Evolutionary conservation across 2,329 filamentous ascomycete species (phyloP).

Genomic region (Colletotrichum australisinense): DNA sequence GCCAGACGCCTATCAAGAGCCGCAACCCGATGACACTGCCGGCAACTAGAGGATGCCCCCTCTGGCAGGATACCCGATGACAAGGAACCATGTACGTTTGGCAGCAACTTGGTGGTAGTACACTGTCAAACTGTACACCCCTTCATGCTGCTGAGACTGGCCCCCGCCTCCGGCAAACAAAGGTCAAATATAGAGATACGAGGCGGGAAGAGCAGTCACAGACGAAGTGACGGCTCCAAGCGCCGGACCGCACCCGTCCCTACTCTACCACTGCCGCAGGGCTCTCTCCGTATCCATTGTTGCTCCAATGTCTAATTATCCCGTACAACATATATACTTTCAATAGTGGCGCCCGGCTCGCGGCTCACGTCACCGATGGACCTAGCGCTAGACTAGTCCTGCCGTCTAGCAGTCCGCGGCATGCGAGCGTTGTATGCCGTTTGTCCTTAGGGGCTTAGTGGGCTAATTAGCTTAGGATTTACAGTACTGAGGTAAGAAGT

Average conservation of each 20-base stretch:
- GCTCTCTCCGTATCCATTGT: neutral
- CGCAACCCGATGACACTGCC: neutral
- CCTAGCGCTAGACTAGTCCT: neutral
- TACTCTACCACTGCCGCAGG: neutral
- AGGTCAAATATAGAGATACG: neutral
- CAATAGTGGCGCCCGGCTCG: slow-evolving; percentile 2
- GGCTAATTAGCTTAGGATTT: neutral
- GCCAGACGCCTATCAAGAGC: neutral
- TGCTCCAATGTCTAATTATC: neutral
- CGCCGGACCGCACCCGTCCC: neutral
- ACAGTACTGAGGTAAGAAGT: neutral
- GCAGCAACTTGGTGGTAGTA: neutral
- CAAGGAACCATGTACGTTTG: neutral
- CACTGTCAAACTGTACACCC: neutral
- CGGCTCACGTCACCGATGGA: neutral
- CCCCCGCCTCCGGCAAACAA: neutral
- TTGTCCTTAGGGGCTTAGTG: neutral
- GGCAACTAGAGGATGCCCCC: neutral
- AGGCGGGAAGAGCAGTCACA: neutral
- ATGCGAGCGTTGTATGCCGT: neutral
- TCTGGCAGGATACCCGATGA: neutral
- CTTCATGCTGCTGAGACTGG: neutral
- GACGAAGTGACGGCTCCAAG: neutral
- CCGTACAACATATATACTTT: neutral
- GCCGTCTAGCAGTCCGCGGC: neutral